Evolutionary conservation across 169 alveolate species (phyloP), one percentile per base, ranked within the genome.

Genomic region (Eimeria necatrix): DNA sequence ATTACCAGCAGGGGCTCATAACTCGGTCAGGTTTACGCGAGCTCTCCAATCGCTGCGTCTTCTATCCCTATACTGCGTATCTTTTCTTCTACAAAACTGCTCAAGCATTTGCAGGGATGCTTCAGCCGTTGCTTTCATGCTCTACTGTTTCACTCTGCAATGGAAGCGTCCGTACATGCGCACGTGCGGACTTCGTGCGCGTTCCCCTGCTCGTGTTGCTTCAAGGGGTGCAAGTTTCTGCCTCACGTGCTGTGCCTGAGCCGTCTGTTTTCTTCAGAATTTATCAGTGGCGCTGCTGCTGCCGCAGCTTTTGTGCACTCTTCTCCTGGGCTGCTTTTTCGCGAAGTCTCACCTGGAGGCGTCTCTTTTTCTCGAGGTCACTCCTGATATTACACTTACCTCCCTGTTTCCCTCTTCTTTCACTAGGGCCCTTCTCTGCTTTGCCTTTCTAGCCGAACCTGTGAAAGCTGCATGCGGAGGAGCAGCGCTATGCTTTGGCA

Each of bases 281-380:
- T 24, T 80, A 3, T 80, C 89, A 8, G 73, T 80, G 70, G 89
- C 89, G 53, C 71, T 80, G 73, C 71, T 80, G 89, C n/a, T 80
- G 64, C 89, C 89, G n/a, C 89, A 80, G 89, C 53, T 80, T 24
- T 14, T 80, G 16, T 49, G 89, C 71, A 60, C 89, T 24, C 89
- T 80, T 8, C 89, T 80, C 49, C 73, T 80, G 24, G 89, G 89
- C 73, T 80, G 89, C 22, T 80, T 80, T 24, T 80, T 80, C 26
- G 89, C 89, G 52, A 41, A 22, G 51, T 24, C 64, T 4, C 51
- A 80, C 89, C 71, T 80, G 73, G 89, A 80, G 89, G 89, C 89
- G 1, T 61, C 51, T 22, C 53, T 80, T 14, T 80, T 49, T 48
- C 71, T 80, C 22, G 73, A 80, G 89, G 89, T 80, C 51, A 74